Base-by-base conservation (phyloP, 305 asterid species). In the Solanum hybrid region DNA sequence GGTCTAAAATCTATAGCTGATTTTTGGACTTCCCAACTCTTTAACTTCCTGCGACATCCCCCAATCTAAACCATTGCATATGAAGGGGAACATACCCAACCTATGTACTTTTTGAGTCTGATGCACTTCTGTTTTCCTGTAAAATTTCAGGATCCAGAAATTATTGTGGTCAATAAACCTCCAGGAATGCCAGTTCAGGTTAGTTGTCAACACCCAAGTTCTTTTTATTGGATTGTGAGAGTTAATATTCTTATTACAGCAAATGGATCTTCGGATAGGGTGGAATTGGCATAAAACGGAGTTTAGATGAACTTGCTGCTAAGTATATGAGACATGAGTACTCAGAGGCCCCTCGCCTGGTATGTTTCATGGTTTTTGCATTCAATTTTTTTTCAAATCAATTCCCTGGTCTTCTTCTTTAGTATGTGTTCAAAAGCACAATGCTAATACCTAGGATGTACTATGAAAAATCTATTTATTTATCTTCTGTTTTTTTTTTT, bases 101-200 rank as follows among this genome's bases (percentile, higher is more conserved):
- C 75, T 45, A 45, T 45, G 75, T 83, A 39, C 88, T 29, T 29
- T 45, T 5, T 17, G 24, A 45, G 75, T 17, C 29, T 45, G 88
- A 83, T 45, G 26, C 29, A 17, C 38, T 29, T 83, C 88, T 45
- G 15, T 39, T 79, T 45, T 45, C 11, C 73, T 45, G 75, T 29
- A 45, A 79, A 83, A 87, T 68, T 88, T 89, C 92, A 96, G 98
- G 99, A 97, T 92, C 91, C 93, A 68, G 96, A 97, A 20, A 92
- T 96, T 88, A 92, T 97, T 91, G 98, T 91, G 90, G 90, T 96
- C 92, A 97, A 97, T 90, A 97, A 96, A 94, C 99, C 98, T 1
- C 97, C 96, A 77, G 98, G 99, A 91, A 93, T 97, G 94, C 97
- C 99, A 70, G 99, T 97, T 85, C 99, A 97, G 98, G 98, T 97